Base-by-base conservation (phyloP, 2,329 filamentous ascomycete genomes). In the Scedosporium apiospermum region DNA sequence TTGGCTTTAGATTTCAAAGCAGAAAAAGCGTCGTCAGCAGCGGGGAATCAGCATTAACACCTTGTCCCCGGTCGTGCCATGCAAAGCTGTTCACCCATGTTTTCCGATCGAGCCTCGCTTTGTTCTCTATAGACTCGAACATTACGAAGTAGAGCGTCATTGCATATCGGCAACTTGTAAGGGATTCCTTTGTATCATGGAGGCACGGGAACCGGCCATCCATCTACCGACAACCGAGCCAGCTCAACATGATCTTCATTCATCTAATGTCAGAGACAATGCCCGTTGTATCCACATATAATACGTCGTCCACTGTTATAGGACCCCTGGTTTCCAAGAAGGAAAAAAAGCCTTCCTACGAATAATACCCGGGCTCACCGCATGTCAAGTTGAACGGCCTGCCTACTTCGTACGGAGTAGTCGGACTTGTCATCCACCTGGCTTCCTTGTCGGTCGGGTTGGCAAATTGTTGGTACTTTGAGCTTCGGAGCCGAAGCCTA, bases 241-340 rank as follows among this genome's bases (percentile, higher is more conserved):
- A 2, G 12, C 23, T 4, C 23, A 27, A 55, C 51, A 44, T 59
- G 57, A 59, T 59, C 57, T 42, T 59, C 57, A 42, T 59, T 44
- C 57, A 42, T 59, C 57, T 42, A 42, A 59, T 59, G 57, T 59
- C 57, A 42, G 34, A 59, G 30, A 26, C 34, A 27, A 58, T 38
- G 34, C 55, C 27, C 23, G 51, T 55, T 23, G 23, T 16, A 55
- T n/a, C 55, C 27, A 34, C 12, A 58, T 58, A 58, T 58, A 18
- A 58, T 7, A 41, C 12, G 14, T 18, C n/a, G 16, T 38, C n/a
- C 26, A n/a, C 55, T 14, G n/a, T 41, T 41, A 58, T 58, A 58
- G 27, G 27, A 58, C 55, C 27, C 26, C 55, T 58, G 16, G 18
- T 55, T 55, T 55, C 18, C 18, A 14, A 21, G 23, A 7, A 27